phyloP scores from a whole-genome alignment of 495 filamentous ascomycete species.

The Cenococcum geophilum region DNA sequence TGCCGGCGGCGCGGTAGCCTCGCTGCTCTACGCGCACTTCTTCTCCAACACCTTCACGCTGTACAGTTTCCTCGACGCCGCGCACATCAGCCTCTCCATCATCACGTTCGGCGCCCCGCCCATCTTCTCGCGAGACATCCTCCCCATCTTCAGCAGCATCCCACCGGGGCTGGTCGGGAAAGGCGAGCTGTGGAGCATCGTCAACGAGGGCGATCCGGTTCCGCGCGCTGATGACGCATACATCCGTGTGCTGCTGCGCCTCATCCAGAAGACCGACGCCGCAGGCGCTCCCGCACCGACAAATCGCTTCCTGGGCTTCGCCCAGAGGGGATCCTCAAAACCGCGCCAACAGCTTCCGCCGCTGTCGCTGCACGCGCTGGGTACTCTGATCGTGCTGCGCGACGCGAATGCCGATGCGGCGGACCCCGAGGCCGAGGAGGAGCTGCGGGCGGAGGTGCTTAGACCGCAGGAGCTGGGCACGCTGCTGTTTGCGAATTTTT shows the following conservation, averaged over 20 bases:
- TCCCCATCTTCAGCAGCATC: neutral
- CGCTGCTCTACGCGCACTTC: neutral
- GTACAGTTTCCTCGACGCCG: neutral
- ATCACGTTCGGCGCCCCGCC: slow-evolving; percentile 6
- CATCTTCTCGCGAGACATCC: neutral
- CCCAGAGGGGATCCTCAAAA: neutral
- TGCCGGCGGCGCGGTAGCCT: slow-evolving; percentile 4
- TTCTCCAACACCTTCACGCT: neutral
- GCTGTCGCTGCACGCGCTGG: neutral
- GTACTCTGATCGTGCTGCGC: neutral
- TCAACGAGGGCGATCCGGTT: slow-evolving; percentile 3
- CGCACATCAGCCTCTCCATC: slow-evolving; percentile 1
- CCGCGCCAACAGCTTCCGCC: neutral
- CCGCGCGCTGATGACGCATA: slow-evolving; percentile 1
- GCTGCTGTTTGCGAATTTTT: neutral
- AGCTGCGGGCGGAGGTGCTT: neutral
- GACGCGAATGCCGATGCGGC: neutral
- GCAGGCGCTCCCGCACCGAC: neutral
- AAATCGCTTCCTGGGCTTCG: neutral
- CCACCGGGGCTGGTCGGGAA: neutral
- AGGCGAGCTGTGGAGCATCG: neutral
- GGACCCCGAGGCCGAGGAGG: neutral
- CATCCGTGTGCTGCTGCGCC: neutral
- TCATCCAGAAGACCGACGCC: neutral
- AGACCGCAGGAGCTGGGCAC: neutral